Base-by-base conservation (phyloP, 805 yeast species). In the Ogataea degrootiae region DNA sequence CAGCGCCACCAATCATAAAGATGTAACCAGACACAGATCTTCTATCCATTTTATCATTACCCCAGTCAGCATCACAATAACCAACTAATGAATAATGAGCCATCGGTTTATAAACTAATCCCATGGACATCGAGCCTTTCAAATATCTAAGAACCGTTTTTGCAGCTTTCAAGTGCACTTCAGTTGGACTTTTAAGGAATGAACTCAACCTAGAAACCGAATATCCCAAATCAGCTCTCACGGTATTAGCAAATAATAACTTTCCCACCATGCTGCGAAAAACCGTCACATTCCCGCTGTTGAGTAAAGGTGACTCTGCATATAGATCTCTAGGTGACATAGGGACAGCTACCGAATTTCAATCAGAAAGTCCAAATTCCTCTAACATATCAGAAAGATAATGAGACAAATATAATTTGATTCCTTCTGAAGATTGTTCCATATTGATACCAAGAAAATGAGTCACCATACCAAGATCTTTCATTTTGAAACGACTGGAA, bases 1-100 rank as follows among this genome's bases (percentile, higher is more conserved):
- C n/a, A 37, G 26, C 26, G 6, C 26, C 26, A 22, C 26, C 26
- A 22, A 22, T 22, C 45, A 26, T 39, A 19, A 45, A 43, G 23
- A 48, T 15, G 33, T 45, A 48, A 4, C 51, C 49, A 17, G 49
- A 43, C 1, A 53, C 48, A 12, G 49, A 49, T 29, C 48, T 35
- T 34, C 45, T 41, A 34, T 47, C 52, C 3, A 16, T 33, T 23
- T 39, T 43, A 3, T 38, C 42, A 21, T 40, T 44, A 19, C 46
- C 52, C 46, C 42, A 53, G 37, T 49, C 54, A 17, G 58, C 53
- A 48, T 52, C 60, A 15, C 44, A 35, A 39, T 43, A 53, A 5
- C 49, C 55, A 14, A 43, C 42, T 9, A 54, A 36, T 22, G 26
- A 22, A 22, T 22, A 22, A 22, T 22, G 26, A 22, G 26, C 26